Evolutionary conservation across 1,139 yeast species (phyloP).

Genomic region (Yamadazyma dendronema): DNA sequence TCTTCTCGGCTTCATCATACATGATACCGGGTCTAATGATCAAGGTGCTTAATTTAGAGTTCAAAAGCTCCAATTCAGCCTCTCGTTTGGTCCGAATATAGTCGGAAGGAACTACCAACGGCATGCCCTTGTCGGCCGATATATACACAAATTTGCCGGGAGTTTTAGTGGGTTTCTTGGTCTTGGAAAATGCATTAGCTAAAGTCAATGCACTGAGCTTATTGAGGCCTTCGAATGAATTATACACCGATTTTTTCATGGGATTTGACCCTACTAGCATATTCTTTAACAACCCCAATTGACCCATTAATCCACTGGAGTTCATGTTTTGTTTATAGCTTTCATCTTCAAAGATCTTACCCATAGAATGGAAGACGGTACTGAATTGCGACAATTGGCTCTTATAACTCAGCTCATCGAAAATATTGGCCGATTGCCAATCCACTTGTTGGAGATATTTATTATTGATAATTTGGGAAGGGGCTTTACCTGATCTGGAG

Average conservation of each 20-base stretch:
- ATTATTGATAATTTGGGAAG: conserved; percentile 21
- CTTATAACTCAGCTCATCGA: conserved; percentile 58
- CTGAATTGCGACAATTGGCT: conserved; percentile 46
- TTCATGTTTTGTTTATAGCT: conserved; percentile 60
- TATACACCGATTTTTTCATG: conserved; percentile 44
- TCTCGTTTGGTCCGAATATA: conserved; percentile 74
- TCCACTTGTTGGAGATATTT: conserved; percentile 58
- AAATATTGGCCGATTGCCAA: conserved; percentile 70
- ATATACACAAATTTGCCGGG: conserved; percentile 57
- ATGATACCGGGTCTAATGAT: conserved; percentile 79
- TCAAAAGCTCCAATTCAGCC: conserved; percentile 62
- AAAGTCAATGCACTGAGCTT: conserved; percentile 66
- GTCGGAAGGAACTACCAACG: conserved; percentile 58
- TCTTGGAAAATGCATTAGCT: conserved; percentile 34
- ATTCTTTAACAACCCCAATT: conserved; percentile 7
- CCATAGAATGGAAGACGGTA: conserved; percentile 83
- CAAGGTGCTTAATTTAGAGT: conserved; percentile 53
- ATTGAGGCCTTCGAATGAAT: conserved; percentile 63
- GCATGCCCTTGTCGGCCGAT: conserved; percentile 66
- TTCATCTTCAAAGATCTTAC: conserved; percentile 66
- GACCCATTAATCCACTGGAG: conserved; percentile 21
- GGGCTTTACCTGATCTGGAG: conserved; percentile 60
- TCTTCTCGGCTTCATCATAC: conserved; percentile 54
- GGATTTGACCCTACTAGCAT: conserved; percentile 48
- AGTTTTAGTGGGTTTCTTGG: conserved; percentile 13